Evolutionary conservation across 495 filamentous ascomycete species (phyloP).

Genomic region (Aspergillus cavernicola): DNA sequence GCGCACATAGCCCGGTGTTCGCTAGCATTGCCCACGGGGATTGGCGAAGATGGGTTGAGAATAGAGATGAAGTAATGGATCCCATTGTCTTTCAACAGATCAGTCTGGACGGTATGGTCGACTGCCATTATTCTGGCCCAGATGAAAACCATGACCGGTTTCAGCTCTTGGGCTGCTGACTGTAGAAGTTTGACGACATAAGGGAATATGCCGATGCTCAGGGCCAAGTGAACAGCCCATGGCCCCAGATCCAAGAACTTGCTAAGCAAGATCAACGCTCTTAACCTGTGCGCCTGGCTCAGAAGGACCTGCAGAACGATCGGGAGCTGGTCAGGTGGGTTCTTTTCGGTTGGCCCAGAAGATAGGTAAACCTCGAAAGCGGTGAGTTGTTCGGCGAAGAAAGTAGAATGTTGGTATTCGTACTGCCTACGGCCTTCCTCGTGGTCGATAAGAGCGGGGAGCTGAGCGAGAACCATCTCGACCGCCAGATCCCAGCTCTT

Average conservation of each 20-base stretch:
- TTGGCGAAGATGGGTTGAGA: conserved; percentile 74
- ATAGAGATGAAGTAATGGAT: conserved; percentile 95
- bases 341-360: conserved; percentile 78
- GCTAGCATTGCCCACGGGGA: conserved; percentile 77
- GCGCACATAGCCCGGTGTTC: conserved; percentile 99
- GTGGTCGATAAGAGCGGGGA: conserved; percentile 75
- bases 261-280: conserved; percentile 87
- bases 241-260: conserved; percentile 93
- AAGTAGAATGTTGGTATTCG: conserved; percentile 90
- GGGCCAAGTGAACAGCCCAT: conserved; percentile 93
- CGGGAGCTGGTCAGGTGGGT: conserved; percentile 87
- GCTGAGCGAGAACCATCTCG: conserved; percentile 89
- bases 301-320: conserved; percentile 95
- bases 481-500: conserved; percentile 97
- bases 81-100: conserved; percentile 92
- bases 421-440: conserved; percentile 70
- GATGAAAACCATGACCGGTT: conserved; percentile 99
- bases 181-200: conserved; percentile 96
- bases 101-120: conserved; percentile 84
- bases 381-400: conserved; percentile 95
- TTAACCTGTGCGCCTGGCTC: conserved; percentile 90
- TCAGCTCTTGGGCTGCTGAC: conserved; percentile 89
- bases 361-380: conserved; percentile 97
- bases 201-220: conserved; percentile 98
- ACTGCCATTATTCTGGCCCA: conserved; percentile 97